These are phyloP conservation scores for Ceratobasidium sp. DNA, from an alignment of 1,284 basidiomycete genomes.

Conservation along the genomic window DNA sequence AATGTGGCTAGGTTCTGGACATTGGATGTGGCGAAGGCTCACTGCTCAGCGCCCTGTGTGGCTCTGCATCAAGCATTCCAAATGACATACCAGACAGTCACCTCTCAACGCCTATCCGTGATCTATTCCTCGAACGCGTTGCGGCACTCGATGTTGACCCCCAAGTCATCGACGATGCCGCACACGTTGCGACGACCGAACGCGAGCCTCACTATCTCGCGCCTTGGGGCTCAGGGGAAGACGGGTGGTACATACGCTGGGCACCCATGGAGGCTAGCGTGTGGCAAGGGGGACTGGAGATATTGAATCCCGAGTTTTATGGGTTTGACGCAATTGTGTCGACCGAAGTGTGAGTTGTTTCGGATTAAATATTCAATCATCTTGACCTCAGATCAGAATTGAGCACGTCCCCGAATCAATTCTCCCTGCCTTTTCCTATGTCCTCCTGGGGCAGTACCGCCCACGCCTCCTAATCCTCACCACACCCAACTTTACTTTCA, in stretches of 20 bases:
- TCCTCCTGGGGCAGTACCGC: slow-evolving; percentile 82
- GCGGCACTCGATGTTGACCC: slow-evolving; percentile 71
- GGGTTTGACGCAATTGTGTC: slow-evolving; percentile 83
- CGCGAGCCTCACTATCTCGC: slow-evolving; percentile 48
- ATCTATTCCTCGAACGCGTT: slow-evolving; percentile 66
- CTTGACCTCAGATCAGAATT: slow-evolving; percentile 61
- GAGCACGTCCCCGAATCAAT: slow-evolving; percentile 81
- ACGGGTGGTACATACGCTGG: slow-evolving; percentile 62
- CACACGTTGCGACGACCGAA: slow-evolving; percentile 54
- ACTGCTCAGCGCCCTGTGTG: slow-evolving; percentile 69
- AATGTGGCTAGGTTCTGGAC: slow-evolving; percentile 67
- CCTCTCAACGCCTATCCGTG: slow-evolving; percentile 56
- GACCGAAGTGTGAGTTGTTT: slow-evolving; percentile 76
- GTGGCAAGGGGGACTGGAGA: slow-evolving; percentile 83
- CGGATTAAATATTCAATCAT: background rate
- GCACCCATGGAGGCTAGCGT: slow-evolving; percentile 73
- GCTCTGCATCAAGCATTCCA: slow-evolving; percentile 71
- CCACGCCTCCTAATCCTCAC: slow-evolving; percentile 83
- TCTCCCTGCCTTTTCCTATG: slow-evolving; percentile 78
- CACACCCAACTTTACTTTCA: slow-evolving; percentile 90
- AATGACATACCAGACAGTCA: slow-evolving; percentile 46
- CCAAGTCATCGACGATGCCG: slow-evolving; percentile 61
- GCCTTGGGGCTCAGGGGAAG: slow-evolving; percentile 46
- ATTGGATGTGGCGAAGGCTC: slow-evolving; percentile 81
- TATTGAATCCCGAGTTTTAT: slow-evolving; percentile 73